Percentiles rank a stretch among this genome's conserved stretches.
phyloP scores from a whole-genome alignment of 352 stramenopile species.

The Phytophthora melonis region DNA sequence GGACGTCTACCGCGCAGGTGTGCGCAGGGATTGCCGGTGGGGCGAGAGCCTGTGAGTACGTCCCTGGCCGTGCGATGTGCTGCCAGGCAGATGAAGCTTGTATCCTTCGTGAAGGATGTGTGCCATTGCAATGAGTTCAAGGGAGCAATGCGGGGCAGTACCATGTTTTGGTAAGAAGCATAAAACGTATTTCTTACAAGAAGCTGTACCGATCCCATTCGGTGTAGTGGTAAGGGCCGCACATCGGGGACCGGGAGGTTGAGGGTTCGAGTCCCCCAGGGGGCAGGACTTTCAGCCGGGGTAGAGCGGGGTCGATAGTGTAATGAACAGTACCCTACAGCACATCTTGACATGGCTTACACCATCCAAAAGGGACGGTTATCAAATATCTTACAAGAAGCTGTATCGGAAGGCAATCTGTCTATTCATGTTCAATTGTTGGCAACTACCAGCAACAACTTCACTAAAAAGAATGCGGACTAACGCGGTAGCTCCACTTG shows the following conservation, averaged over 20 bases:
- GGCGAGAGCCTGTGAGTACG: constrained; percentile 71
- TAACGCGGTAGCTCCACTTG: not conserved
- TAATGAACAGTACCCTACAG: too few relatives aligned
- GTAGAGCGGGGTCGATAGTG: too few relatives aligned
- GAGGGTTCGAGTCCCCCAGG: too few relatives aligned
- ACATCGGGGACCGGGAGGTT: too few relatives aligned
- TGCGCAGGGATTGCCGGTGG: constrained; percentile 46
- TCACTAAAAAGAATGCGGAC: not conserved
- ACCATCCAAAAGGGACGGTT: too few relatives aligned
- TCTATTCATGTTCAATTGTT: not conserved
- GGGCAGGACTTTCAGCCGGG: too few relatives aligned
- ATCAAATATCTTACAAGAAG: too few relatives aligned
- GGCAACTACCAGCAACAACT: not conserved
- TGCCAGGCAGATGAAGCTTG: constrained; percentile 76
- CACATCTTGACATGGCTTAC: too few relatives aligned
- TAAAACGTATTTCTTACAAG: too few relatives aligned
- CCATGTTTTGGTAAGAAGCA: not conserved
- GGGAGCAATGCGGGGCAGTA: not conserved
- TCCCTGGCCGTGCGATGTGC: constrained; percentile 74
- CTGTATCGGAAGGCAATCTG: not conserved
- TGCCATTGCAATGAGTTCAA: constrained; percentile 37
- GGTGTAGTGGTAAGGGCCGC: too few relatives aligned
- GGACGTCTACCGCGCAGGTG: constrained; percentile 45
- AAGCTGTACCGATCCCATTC: too few relatives aligned
- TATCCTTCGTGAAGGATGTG: constrained; percentile 67